phyloP scores from a whole-genome alignment of 768 basidiomycete species.

The Phanerodontia chrysosporium region DNA sequence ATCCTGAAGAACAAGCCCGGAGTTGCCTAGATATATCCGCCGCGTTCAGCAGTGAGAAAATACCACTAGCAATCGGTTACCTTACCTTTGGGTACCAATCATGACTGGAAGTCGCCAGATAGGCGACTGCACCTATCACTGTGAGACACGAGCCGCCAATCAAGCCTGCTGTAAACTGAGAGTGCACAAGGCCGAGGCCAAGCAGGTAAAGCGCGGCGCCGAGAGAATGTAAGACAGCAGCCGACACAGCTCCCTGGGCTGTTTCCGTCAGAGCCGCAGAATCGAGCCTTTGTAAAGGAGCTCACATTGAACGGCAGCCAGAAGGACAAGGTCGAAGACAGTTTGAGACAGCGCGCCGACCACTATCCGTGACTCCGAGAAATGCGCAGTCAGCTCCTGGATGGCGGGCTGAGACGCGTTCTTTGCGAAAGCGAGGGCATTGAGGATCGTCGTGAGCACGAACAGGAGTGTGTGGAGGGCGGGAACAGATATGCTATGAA shows the following conservation, averaged over 20 bases:
- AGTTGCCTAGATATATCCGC: neutral
- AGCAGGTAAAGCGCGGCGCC: slow-evolving; percentile 20
- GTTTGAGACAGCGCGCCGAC: slow-evolving; percentile 9
- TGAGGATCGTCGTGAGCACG: slow-evolving; percentile 20
- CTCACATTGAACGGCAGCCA: slow-evolving; percentile 25
- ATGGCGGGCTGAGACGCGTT: neutral
- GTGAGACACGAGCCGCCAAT: slow-evolving; percentile 20
- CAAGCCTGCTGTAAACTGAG: slow-evolving; percentile 13
- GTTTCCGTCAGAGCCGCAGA: neutral
- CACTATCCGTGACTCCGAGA: slow-evolving; percentile 6
- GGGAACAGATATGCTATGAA: slow-evolving; percentile 6
- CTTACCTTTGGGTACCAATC: neutral
- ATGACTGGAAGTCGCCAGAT: neutral
- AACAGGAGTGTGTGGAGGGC: slow-evolving; percentile 15
- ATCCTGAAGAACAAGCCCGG: neutral
- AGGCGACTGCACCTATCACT: slow-evolving; percentile 16
- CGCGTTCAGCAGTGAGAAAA: too few species aligned
- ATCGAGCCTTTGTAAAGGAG: neutral
- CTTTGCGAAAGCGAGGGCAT: neutral
- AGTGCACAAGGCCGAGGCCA: slow-evolving; percentile 8
- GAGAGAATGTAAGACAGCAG: slow-evolving; percentile 22
- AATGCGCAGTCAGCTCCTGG: neutral
- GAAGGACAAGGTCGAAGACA: slow-evolving; percentile 16
- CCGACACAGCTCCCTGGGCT: slow-evolving; percentile 29
- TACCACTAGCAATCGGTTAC: too few species aligned